Conservation (phyloP, 306 rosid species). For the Fagus crenata region DNA sequence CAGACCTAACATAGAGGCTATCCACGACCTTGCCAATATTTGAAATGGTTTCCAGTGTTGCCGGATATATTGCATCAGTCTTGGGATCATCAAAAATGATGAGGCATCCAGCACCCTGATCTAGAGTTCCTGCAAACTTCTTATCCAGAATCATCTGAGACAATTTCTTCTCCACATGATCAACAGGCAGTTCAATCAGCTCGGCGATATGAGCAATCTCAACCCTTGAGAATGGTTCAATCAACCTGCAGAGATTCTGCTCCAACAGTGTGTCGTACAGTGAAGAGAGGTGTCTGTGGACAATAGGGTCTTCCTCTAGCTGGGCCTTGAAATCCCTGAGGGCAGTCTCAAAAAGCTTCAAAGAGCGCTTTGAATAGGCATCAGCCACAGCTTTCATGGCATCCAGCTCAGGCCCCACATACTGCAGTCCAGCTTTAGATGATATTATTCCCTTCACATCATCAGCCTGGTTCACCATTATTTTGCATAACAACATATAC, state of each 20-base stretch:
- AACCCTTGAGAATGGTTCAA: slow-evolving; percentile 92
- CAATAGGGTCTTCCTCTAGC: slow-evolving; percentile 93
- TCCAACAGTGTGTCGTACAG: slow-evolving; percentile 83
- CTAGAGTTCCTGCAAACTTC: slow-evolving; percentile 80
- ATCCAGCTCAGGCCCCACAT: slow-evolving; percentile 85
- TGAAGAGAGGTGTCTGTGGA: slow-evolving; percentile 87
- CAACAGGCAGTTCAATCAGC: slow-evolving; percentile 78
- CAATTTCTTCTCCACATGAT: slow-evolving; percentile 56
- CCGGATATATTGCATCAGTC: slow-evolving; percentile 55
- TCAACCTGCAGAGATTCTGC: slow-evolving; percentile 93
- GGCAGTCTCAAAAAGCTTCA: slow-evolving; percentile 80
- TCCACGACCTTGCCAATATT: slow-evolving; percentile 91
- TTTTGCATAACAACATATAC: slow-evolving; percentile 86
- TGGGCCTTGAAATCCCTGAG: slow-evolving; percentile 75
- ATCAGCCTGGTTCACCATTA: slow-evolving; percentile 93
- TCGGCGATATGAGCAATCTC: slow-evolving; percentile 88
- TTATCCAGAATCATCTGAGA: slow-evolving; percentile 64
- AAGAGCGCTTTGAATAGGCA: slow-evolving; percentile 87
- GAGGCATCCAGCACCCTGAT: slow-evolving; percentile 86
- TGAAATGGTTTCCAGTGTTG: slow-evolving; percentile 79
- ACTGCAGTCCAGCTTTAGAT: slow-evolving; percentile 85
- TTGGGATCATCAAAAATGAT: slow-evolving; percentile 55
- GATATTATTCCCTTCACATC: slow-evolving; percentile 83
- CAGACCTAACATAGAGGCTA: slow-evolving; percentile 90
- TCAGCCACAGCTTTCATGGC: slow-evolving; percentile 98